Conservation (phyloP, 2,329 filamentous ascomycete species). For the Karstenula rhodostoma region DNA sequence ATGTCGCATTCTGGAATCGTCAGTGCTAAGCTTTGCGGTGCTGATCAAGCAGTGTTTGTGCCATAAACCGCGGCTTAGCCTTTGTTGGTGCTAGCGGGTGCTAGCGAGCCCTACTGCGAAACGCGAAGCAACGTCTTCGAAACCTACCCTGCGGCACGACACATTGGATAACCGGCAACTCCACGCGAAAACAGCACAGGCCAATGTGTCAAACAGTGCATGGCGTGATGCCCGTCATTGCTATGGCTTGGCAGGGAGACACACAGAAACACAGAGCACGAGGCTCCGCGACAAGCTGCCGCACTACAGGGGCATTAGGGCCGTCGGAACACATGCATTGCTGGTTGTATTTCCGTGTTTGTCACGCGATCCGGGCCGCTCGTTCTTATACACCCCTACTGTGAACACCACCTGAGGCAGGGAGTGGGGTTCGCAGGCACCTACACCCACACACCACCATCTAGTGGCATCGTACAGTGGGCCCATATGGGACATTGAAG, state of each 20-base stretch:
- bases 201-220: constrained; percentile 14
- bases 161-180: constrained; percentile 6
- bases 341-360: constrained; percentile 13
- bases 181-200: not conserved
- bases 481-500: constrained; percentile 2
- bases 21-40: constrained; percentile 5
- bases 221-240: constrained; percentile 12
- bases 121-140: constrained; percentile 16
- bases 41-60: constrained; percentile 17
- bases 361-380: not conserved
- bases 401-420: constrained; percentile 10
- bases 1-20: constrained; percentile 8
- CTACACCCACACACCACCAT: constrained; percentile 13
- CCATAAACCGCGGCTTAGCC: constrained; percentile 9
- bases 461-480: constrained; percentile 13
- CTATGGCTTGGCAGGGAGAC: constrained; percentile 5
- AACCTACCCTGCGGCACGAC: constrained; percentile 15
- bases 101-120: constrained; percentile 15
- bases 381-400: constrained; percentile 2
- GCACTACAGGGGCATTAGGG: not conserved
- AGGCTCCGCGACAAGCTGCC: constrained; percentile 12
- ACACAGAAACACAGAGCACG: constrained; percentile 6
- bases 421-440: constrained; percentile 12
- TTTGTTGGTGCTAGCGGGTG: constrained; percentile 5
- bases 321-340: constrained; percentile 8